phyloP scores from a whole-genome alignment of 2,329 filamentous ascomycete species.

The Fusarium globosum region DNA sequence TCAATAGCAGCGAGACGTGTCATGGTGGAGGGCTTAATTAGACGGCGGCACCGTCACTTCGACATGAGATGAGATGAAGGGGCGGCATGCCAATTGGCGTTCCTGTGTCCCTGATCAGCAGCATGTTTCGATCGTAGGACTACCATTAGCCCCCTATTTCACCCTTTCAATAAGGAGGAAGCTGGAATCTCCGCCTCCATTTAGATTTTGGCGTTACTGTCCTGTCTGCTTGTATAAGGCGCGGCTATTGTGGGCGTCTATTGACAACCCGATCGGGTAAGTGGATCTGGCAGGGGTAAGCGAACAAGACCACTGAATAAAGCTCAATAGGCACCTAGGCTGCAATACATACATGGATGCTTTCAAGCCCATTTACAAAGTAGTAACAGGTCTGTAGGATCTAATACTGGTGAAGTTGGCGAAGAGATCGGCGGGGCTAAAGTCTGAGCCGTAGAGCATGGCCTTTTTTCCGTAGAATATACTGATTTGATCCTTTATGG shows the following conservation, averaged over 20 bases:
- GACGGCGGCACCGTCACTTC: constrained; percentile 14
- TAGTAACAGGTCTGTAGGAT: neutral
- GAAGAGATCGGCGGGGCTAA: neutral
- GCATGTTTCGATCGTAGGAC: neutral
- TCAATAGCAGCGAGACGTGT: constrained; percentile 10
- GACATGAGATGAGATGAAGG: constrained; percentile 6
- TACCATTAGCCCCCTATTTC: neutral
- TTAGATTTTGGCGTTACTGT: constrained; percentile 17
- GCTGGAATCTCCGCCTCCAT: constrained; percentile 17
- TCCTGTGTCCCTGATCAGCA: constrained; percentile 30
- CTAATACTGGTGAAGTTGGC: neutral
- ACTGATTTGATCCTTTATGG: neutral
- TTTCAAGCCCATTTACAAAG: constrained; percentile 6
- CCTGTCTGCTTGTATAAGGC: constrained; percentile 23
- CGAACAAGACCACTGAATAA: constrained; percentile 6
- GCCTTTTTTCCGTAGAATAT: neutral
- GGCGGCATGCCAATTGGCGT: constrained; percentile 10
- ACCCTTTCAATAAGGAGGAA: constrained; percentile 12
- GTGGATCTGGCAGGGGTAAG: constrained; percentile 9
- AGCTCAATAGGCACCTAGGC: neutral
- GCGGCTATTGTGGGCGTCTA: constrained; percentile 50
- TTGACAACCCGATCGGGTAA: constrained; percentile 50
- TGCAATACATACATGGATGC: neutral
- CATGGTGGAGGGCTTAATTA: constrained; percentile 19
- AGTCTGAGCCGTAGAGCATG: constrained; percentile 5